Evolutionary conservation across 2,329 filamentous ascomycete genomes (phyloP), one percentile per base, ranked within the genome.

Genomic region (Aureobasidium sp.): DNA sequence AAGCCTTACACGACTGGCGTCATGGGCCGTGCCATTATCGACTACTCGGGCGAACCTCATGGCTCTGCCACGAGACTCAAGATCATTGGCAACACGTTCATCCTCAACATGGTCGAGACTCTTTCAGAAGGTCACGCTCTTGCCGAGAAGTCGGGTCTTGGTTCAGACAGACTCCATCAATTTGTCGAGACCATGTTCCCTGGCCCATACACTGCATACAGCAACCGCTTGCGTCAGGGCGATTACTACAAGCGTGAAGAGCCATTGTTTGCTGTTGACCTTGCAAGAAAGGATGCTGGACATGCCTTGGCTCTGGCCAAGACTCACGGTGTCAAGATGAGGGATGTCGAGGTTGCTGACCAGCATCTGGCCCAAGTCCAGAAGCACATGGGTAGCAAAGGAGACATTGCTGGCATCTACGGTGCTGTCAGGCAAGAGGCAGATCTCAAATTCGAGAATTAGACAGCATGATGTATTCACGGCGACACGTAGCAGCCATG

Each of bases 41-140:
- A 93, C 71, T 86, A 91, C 73, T 80, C 81, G 48, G 85, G 82
- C 65, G 82, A 90, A 73, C 82, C 87, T 0, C 85, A 86, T 53
- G 83, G 87, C 58, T 84, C 85, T 59, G 86, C 91, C 5, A 82
- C 85, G 1, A 82, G 85, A 49, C 78, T 96, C 52, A 94, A 96
- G 75, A 79, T 96, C 22, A 81, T 96, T 11, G 91, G 92, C 62
- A 96, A 96, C 74, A 90, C 88, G 0, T 92, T 96, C 72, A 82
- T 96, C 68, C 72, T 95, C 44, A 89, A 89, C 76, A 92, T 92
- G 82, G 83, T 92, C 27, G 87, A 91, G 70, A 82, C 89, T 57
- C 77, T 96, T 4, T 85, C 89, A 1, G 90, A 96, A 76, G 88
- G 86, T 6, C 83, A 93, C 70, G 84, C 88, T 0, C 75, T 91